Percentiles rank a stretch among this genome's conserved stretches.
These are phyloP conservation scores for Larix sibirica DNA, from an alignment of 83 land plant genomes.

Conservation along the genomic window DNA sequence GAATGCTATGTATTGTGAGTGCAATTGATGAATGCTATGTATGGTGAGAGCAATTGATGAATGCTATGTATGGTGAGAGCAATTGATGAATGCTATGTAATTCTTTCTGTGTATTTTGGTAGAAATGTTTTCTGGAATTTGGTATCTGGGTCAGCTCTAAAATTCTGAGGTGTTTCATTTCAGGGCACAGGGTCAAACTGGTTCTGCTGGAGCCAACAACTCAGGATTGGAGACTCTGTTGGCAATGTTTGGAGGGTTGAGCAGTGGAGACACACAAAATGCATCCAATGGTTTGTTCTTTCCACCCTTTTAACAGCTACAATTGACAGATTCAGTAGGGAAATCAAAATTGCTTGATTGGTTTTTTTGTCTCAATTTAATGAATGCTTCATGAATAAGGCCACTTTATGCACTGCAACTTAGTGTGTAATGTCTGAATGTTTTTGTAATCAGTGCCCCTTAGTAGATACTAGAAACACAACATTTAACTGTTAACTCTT, in stretches of 20 bases:
- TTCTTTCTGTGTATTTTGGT: not conserved
- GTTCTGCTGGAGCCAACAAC: constrained; percentile 42
- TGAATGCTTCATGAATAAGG: constrained; percentile 67
- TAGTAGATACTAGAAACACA: not conserved
- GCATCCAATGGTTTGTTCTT: constrained; percentile 33
- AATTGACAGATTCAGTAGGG: not conserved
- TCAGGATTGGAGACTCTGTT: constrained; percentile 60
- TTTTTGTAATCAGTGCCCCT: constrained; percentile 72
- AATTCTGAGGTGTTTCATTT: not conserved
- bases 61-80: no score
- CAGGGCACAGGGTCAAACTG: constrained; percentile 50
- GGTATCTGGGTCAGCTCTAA: not conserved
- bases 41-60: no score
- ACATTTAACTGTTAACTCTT: not conserved
- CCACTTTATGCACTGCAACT: constrained; percentile 85
- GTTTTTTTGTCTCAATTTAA: not conserved
- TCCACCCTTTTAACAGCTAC: not conserved
- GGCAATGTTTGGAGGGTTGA: constrained; percentile 87
- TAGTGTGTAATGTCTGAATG: constrained; percentile 75
- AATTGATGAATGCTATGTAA: no score
- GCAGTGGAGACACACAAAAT: constrained; percentile 41
- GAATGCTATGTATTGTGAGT: no score
- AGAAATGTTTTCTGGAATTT: not conserved
- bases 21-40: no score
- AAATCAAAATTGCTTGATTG: not conserved